These are phyloP conservation scores for Phytophthora boehmeriae DNA, from an alignment of 352 stramenopile genomes.

Conservation along the genomic window DNA sequence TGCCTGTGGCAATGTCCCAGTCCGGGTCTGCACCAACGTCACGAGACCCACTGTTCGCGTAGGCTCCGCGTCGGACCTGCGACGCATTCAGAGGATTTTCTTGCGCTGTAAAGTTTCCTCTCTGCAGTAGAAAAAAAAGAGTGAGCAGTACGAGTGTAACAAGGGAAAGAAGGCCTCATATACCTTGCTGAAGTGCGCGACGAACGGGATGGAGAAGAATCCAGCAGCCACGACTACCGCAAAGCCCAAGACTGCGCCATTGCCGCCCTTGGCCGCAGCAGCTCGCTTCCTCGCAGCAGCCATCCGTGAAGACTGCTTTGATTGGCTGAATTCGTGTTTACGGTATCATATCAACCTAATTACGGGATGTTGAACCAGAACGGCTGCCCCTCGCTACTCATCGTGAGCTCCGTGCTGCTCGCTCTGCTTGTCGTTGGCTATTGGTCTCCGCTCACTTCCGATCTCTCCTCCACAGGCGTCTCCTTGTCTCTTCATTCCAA, in stretches of 20 bases:
- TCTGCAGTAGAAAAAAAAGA: constrained; percentile 18
- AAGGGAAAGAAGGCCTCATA: not conserved
- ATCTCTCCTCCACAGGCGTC: constrained; percentile 5
- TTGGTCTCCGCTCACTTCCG: constrained; percentile 15
- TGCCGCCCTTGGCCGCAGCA: constrained; percentile 39
- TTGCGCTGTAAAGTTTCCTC: constrained; percentile 62
- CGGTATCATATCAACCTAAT: too few species aligned
- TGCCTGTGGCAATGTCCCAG: constrained; percentile 79
- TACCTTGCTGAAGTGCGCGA: constrained; percentile 75
- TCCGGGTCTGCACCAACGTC: constrained; percentile 83
- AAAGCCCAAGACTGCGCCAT: constrained; percentile 48
- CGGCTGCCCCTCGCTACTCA: too few species aligned
- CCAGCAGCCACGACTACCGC: constrained; percentile 50
- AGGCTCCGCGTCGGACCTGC: constrained; percentile 80
- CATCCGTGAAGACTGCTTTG: not conserved
- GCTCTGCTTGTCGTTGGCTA: not conserved
- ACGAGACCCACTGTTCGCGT: constrained; percentile 81
- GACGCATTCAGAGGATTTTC: constrained; percentile 67
- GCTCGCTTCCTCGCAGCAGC: constrained; percentile 27
- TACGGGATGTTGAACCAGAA: too few species aligned
- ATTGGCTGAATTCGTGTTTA: too few species aligned
- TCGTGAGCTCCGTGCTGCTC: too few species aligned
- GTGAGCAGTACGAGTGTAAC: too few species aligned
- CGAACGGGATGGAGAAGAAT: constrained; percentile 80
- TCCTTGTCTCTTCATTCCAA: not conserved